Percentiles rank a stretch among this genome's conserved stretches.
phyloP scores from a whole-genome alignment of 805 yeast genomes.

The Yarrowia sp. region DNA sequence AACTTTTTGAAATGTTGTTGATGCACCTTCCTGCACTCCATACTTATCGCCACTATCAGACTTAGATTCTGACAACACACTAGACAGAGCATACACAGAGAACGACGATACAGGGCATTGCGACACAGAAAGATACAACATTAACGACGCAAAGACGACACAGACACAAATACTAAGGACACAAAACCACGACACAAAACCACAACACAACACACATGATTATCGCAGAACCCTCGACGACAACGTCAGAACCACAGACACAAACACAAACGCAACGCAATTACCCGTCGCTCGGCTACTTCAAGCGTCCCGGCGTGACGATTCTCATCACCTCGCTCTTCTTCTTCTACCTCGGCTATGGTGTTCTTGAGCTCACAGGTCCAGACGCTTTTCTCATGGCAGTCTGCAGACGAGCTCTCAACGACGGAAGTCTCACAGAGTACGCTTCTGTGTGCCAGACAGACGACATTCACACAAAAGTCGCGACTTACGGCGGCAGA shows the following conservation, averaged over 20 bases:
- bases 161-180: background rate
- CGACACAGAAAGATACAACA: background rate
- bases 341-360: constrained; percentile 21
- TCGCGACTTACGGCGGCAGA: background rate
- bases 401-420: background rate
- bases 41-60: constrained; percentile 12
- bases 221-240: background rate
- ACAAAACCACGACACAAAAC: background rate
- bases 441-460: constrained; percentile 7
- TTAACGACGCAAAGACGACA: too few species aligned
- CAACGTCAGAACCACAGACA: background rate
- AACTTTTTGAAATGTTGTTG: background rate
- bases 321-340: background rate
- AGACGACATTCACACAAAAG: background rate
- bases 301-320: constrained; percentile 7
- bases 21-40: constrained; percentile 17
- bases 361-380: background rate
- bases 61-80: background rate
- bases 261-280: background rate
- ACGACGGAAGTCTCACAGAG: background rate
- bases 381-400: constrained; percentile 16
- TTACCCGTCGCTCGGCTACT: background rate
- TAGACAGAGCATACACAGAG: background rate
- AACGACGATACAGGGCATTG: too few species aligned
- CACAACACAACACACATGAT: background rate